phyloP scores from a whole-genome alignment of 257 asterid genomes.

The Solanum ahanhuiri region DNA sequence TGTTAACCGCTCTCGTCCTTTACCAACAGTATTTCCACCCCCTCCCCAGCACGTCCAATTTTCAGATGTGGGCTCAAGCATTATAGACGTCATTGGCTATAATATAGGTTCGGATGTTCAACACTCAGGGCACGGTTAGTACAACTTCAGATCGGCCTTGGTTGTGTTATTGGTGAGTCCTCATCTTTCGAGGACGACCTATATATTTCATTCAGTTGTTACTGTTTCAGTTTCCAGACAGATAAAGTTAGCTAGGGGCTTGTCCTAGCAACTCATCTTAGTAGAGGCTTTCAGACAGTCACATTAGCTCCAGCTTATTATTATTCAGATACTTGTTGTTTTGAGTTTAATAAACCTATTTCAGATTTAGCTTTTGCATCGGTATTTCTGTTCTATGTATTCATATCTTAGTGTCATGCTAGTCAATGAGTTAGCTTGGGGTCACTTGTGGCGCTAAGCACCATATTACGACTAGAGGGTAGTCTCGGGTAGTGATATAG shows the following conservation, averaged over 20 bases:
- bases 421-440: neutral
- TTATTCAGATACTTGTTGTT: neutral
- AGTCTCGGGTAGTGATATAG: neutral
- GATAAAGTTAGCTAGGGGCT: no score
- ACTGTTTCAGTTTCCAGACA: no score
- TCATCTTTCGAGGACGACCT: neutral
- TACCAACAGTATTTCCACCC: neutral
- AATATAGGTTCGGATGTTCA: neutral
- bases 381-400: no score
- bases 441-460: neutral
- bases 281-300: neutral
- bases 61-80: conserved; percentile 3
- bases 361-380: neutral
- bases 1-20: neutral
- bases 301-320: neutral
- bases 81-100: neutral
- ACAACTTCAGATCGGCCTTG: neutral
- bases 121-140: neutral
- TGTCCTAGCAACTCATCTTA: no score
- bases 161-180: neutral
- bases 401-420: neutral
- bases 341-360: neutral
- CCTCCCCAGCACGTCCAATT: neutral
- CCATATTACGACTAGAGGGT: neutral
- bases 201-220: neutral